phyloP scores from a whole-genome alignment of 2,329 filamentous ascomycete genomes.

The Pleomassaria siparia region DNA sequence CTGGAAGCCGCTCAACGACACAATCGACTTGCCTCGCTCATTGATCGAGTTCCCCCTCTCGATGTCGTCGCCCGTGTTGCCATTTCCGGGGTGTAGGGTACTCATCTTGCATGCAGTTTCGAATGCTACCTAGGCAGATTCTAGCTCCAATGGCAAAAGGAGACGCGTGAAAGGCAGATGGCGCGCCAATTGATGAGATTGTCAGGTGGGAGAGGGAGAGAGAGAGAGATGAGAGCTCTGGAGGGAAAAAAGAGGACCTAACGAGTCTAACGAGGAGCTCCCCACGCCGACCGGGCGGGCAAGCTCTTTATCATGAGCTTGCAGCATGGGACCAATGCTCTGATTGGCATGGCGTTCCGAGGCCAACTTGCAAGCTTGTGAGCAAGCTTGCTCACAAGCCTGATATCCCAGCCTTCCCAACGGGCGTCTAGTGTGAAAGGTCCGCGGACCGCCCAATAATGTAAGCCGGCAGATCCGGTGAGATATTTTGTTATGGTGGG shows the following conservation, averaged over 20 bases:
- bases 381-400: background rate
- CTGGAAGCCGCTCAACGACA: constrained; percentile 42
- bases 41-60: constrained; percentile 31
- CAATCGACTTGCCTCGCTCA: constrained; percentile 39
- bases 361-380: background rate
- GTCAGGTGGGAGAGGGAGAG: background rate
- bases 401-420: too few species aligned
- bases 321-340: background rate
- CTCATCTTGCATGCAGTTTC: constrained; percentile 1
- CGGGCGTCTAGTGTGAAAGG: background rate
- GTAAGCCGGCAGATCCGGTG: constrained; percentile 5
- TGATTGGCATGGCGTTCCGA: background rate
- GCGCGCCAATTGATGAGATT: background rate
- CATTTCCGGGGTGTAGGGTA: background rate
- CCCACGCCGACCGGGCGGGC: too few species aligned
- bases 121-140: background rate
- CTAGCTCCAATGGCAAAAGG: background rate
- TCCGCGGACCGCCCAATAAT: background rate
- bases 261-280: background rate
- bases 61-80: constrained; percentile 35
- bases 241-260: background rate
- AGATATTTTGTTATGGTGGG: constrained; percentile 10
- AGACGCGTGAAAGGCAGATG: background rate
- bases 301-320: background rate
- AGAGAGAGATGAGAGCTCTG: background rate